Evolutionary conservation across 129 eudicot species (phyloP), one percentile per base, ranked within the genome.

Genomic region (Cynara cardunculus): DNA sequence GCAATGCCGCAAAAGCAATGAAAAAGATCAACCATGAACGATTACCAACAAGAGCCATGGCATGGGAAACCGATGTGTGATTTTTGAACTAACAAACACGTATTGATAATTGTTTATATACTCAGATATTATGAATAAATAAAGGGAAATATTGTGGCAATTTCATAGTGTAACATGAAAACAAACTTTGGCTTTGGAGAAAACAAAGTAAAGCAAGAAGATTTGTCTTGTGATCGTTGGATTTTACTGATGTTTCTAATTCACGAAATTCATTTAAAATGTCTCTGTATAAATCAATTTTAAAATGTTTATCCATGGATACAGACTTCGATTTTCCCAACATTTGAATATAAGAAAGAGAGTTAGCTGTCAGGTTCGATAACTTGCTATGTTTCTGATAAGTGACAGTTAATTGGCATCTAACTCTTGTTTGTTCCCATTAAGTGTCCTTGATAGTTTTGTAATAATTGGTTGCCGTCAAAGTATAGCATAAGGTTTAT

Each of bases 151-250:
- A 39, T 70, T 82, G 79, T 77, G 86, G 66, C 39, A 44, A 77
- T 72, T 83, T 71, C 86, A 71, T 71, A 59, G 82, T 76, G 35
- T 71, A 24, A 71, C 78, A 53, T 82, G 77, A 69, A 56, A 56
- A 75, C 41, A 69, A 76, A 72, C 41, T 39, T 83, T 39, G 82
- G 73, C 14, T 77, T 61, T 53, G 82, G 82, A 83, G 82, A 78
- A 61, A 71, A 77, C 86, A 62, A 83, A 39, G 86, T 39, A 39
- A 71, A 39, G 66, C 86, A 56, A 69, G 44, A 41, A 32, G 56
- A 30, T 22, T 39, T 61, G 78, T 81, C 65, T 4, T 61, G 7
- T 62, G n/a, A 13, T 31, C 9, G 24, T 64, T 77, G 82, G 32
- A 71, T 61, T 56, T 11, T 71, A 64, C 27, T 31, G 18, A n/a